A percentile compares a stretch with the other conserved stretches of the same genome.
These are phyloP conservation scores for Orbilia quercus DNA, from an alignment of 2,329 filamentous ascomycete genomes.

Conservation along the genomic window DNA sequence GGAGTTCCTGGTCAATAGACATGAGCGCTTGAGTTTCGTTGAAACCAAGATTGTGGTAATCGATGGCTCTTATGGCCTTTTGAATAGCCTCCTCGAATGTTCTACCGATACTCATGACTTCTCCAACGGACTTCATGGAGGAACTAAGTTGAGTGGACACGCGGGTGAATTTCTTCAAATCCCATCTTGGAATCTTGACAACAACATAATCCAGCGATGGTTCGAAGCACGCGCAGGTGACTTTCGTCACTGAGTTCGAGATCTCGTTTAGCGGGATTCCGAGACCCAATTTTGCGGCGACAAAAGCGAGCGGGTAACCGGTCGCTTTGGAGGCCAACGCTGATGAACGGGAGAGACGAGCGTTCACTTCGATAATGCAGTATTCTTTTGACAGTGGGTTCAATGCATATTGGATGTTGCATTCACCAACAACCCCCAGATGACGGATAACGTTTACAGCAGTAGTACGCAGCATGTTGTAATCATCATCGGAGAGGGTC, in stretches of 20 bases:
- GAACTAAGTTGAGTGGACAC: conserved; percentile 96
- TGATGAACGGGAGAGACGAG: conserved; percentile 92
- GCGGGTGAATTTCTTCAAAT: conserved; percentile 97
- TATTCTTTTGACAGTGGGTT: conserved; percentile 96
- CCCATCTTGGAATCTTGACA: conserved; percentile 98
- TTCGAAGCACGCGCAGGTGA: conserved; percentile 97
- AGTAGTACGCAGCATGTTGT: conserved; percentile 98
- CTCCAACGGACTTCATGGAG: conserved; percentile 99
- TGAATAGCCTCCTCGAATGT: conserved; percentile 99
- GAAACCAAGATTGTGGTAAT: conserved; percentile 95
- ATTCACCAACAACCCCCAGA: conserved; percentile 96
- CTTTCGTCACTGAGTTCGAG: conserved; percentile 93
- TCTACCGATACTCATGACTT: conserved; percentile 97
- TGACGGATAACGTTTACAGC: conserved; percentile 97
- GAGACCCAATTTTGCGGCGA: conserved; percentile 94
- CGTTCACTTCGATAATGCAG: conserved; percentile 99
- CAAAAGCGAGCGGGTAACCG: conserved; percentile 94
- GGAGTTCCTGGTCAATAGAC: conserved; percentile 94
- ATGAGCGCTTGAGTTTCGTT: conserved; percentile 91
- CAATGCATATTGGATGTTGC: conserved; percentile 97
- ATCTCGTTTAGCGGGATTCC: conserved; percentile 96
- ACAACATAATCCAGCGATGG: conserved; percentile 98
- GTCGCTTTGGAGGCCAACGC: conserved; percentile 97
- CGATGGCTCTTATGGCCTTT: conserved; percentile 94
- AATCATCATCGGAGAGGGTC: conserved; percentile 95